A percentile compares a stretch with the other conserved stretches of the same genome.
Evolutionary conservation across 208 protist species (phyloP).

Genomic region (Trypanosoma cruzi): DNA sequence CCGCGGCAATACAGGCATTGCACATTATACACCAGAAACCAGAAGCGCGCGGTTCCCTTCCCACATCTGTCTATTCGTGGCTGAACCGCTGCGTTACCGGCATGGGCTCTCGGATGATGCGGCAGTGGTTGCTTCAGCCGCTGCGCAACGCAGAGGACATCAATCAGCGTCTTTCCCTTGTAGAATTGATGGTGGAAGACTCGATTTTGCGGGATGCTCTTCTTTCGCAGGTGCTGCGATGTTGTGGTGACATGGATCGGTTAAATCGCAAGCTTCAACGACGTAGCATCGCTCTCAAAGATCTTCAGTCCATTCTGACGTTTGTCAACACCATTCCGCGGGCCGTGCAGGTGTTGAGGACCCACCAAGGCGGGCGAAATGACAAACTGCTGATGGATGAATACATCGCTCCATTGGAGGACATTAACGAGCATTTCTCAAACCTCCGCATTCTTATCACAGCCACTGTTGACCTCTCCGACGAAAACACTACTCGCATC

Average conservation of each 20-base stretch:
- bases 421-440: conserved; percentile 79
- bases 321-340: conserved; percentile 80
- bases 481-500: conserved; percentile 83
- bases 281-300: conserved; percentile 78
- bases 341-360: conserved; percentile 66
- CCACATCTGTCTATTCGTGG: conserved; percentile 90
- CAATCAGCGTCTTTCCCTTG: conserved; percentile 92
- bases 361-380: conserved; percentile 61
- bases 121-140: conserved; percentile 98
- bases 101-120: conserved; percentile 96
- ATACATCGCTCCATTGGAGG: conserved; percentile 86
- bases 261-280: conserved; percentile 93
- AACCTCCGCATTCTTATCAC: conserved; percentile 86
- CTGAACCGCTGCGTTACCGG: conserved; percentile 96
- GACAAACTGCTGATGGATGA: conserved; percentile 81
- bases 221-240: conserved; percentile 80
- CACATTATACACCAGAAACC: conserved; percentile 90
- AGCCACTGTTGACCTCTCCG: conserved; percentile 79
- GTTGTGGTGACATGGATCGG: conserved; percentile 94
- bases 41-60: conserved; percentile 70
- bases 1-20: conserved; percentile 91
- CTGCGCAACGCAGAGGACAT: conserved; percentile 93
- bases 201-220: conserved; percentile 84
- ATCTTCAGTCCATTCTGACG: conserved; percentile 83
- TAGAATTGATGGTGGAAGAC: conserved; percentile 93